These are phyloP conservation scores for Phycomyces nitens DNA, from an alignment of 192 early-diverging fungal genomes.

Conservation along the genomic window DNA sequence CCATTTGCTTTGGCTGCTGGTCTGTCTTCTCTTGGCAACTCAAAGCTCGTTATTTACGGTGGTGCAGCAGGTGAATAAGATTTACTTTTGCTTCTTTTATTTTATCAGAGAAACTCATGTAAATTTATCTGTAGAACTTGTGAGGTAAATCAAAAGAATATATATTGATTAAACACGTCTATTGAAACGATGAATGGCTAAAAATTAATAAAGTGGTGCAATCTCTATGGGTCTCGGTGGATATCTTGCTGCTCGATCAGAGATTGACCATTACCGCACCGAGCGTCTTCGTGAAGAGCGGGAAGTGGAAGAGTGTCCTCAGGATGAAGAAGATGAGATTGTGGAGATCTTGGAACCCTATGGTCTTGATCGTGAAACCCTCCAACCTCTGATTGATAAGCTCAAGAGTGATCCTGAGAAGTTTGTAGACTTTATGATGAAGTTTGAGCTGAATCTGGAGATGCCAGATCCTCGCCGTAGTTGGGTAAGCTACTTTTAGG, in stretches of 20 bases:
- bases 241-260: slow-evolving; percentile 55
- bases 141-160: slow-evolving; percentile 12
- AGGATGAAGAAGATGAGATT: slow-evolving; percentile 58
- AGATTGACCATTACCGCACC: slow-evolving; percentile 61
- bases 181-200: background rate
- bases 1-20: slow-evolving; percentile 69
- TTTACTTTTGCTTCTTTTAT: background rate
- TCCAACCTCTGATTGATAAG: slow-evolving; percentile 50
- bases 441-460: slow-evolving; percentile 60
- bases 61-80: slow-evolving; percentile 49
- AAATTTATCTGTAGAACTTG: slow-evolving; percentile 12
- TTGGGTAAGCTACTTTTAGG: slow-evolving; percentile 36
- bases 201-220: slow-evolving; percentile 39
- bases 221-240: slow-evolving; percentile 68
- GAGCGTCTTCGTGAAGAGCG: slow-evolving; percentile 50
- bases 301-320: slow-evolving; percentile 50
- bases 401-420: slow-evolving; percentile 48
- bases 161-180: background rate
- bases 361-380: slow-evolving; percentile 44
- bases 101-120: background rate
- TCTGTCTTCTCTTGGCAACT: slow-evolving; percentile 47
- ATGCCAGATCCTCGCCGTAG: slow-evolving; percentile 52
- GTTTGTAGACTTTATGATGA: slow-evolving; percentile 76
- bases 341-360: slow-evolving; percentile 63
- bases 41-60: slow-evolving; percentile 53